These are phyloP conservation scores for Aureobasidium sp. DNA, from an alignment of 2,329 filamentous ascomycete genomes.

Conservation along the genomic window DNA sequence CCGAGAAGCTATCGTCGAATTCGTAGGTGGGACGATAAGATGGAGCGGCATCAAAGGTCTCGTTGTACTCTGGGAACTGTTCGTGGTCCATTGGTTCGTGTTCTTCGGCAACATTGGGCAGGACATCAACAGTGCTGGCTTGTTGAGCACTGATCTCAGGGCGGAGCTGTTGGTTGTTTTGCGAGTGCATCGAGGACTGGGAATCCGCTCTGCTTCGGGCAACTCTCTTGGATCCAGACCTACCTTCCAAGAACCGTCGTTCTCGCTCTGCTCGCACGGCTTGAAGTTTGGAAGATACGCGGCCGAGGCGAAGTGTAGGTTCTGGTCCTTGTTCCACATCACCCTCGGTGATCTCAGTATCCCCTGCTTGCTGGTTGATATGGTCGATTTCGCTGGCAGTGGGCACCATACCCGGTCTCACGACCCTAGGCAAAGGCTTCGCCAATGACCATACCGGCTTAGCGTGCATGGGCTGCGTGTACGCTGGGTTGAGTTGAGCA, in stretches of 20 bases:
- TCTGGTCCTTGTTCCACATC: conserved; percentile 12
- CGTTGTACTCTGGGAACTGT: neutral
- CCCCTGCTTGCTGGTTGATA: neutral
- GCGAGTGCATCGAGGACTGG: neutral
- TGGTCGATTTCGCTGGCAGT: neutral
- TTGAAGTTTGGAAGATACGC: conserved; percentile 5
- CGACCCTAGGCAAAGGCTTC: conserved; percentile 2
- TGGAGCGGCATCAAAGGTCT: neutral
- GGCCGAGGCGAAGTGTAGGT: neutral
- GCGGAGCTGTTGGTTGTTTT: neutral
- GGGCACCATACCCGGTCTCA: conserved; percentile 15
- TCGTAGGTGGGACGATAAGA: neutral
- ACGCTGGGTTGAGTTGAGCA: conserved; percentile 10
- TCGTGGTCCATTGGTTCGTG: conserved; percentile 1
- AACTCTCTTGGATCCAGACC: neutral
- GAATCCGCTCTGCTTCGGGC: neutral
- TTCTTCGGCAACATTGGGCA: neutral
- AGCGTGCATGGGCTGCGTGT: conserved; percentile 2
- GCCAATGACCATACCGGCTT: conserved; percentile 11
- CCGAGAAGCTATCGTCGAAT: conserved; percentile 11
- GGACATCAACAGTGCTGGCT: neutral
- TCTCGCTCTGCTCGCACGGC: conserved; percentile 7
- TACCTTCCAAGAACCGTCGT: neutral
- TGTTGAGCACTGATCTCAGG: neutral
- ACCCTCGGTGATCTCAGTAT: neutral